A percentile compares a stretch with the other conserved stretches of the same genome.
These are phyloP conservation scores for Arthrobotrys iridis DNA, from an alignment of 2,329 filamentous ascomycete genomes.

Conservation along the genomic window DNA sequence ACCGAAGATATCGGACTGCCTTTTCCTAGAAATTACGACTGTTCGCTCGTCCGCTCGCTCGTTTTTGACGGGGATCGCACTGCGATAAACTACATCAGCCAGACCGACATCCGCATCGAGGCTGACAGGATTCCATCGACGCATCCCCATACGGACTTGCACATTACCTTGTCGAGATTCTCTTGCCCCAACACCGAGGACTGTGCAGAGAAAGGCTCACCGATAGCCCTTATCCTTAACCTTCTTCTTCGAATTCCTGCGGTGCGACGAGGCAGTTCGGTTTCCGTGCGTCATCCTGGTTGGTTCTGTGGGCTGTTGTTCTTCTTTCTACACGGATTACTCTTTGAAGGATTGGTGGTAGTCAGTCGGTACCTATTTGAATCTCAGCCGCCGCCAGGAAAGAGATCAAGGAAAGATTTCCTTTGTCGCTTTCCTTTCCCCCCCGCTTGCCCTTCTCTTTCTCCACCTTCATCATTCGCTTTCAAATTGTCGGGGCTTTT, in stretches of 20 bases:
- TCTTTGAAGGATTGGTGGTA: conserved; percentile 15
- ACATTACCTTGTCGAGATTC: background rate
- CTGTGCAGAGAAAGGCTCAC: conserved; percentile 6
- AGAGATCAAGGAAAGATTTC: conserved; percentile 8
- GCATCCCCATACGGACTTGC: background rate
- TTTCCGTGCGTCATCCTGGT: conserved; percentile 35
- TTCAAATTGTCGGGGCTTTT: background rate
- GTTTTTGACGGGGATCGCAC: background rate
- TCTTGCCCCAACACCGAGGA: background rate
- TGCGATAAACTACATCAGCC: conserved; percentile 9
- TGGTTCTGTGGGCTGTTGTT: background rate
- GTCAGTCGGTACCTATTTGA: conserved; percentile 17
- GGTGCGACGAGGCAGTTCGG: conserved; percentile 33
- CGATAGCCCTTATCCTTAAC: background rate
- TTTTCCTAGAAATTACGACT: background rate
- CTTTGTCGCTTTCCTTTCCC: background rate
- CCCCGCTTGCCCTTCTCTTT: conserved; percentile 11
- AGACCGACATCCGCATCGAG: background rate
- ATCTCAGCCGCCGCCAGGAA: conserved; percentile 26
- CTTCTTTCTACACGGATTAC: background rate
- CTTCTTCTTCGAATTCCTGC: conserved; percentile 3
- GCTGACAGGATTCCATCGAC: conserved; percentile 14
- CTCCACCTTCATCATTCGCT: conserved; percentile 14
- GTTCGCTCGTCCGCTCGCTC: conserved; percentile 1
- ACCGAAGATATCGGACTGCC: background rate